Base-by-base conservation (phyloP, 805 yeast species). In the Candida parachauliodes region DNA sequence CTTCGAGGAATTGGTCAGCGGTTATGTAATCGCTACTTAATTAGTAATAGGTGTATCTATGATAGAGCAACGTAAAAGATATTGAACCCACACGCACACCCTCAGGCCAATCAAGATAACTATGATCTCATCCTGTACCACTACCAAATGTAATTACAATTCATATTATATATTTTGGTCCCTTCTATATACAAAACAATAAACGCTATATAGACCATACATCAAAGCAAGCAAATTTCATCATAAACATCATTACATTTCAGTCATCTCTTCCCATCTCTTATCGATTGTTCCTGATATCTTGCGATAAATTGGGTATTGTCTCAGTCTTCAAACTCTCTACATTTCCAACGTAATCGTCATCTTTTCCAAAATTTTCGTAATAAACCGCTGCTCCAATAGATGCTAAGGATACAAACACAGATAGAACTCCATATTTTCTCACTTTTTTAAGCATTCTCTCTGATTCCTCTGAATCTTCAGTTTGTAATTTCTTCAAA, bases 401-500 rank as follows among this genome's bases (percentile, higher is more conserved):
- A 34, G 59, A 51, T 18, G 55, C 53, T 8, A 63, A 29, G 3
- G 57, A 61, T 6, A 54, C 47, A 10, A 58, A 40, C 5, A 54
- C 44, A 1, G 68, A 58, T 15, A 44, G 39, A 5, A 48, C 54
- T 2, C 69, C 69, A 2, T 48, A 29, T 27, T 32, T 34, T 36
- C 64, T 39, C 1, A 59, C 28, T 6, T 34, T 14, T 29, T 48
- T 53, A 37, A 67, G 40, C 4, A 62, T 55, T 17, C 44, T 50
- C 35, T 54, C 47, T 3, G 68, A 55, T 31, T 55, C 66, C 27
- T 37, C 39, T 3, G 65, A 46, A 21, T 53, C 54, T 33, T 63
- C 71, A 33, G 59, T 61, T 4, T 62, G 67, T 14, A 67, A 52
- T 28, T 50, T 52, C 37, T 61, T 54, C 14, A 65, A 44, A 26